Base-by-base conservation (phyloP, 139 green algal genomes). In the Raphidocelis subcapitata region DNA sequence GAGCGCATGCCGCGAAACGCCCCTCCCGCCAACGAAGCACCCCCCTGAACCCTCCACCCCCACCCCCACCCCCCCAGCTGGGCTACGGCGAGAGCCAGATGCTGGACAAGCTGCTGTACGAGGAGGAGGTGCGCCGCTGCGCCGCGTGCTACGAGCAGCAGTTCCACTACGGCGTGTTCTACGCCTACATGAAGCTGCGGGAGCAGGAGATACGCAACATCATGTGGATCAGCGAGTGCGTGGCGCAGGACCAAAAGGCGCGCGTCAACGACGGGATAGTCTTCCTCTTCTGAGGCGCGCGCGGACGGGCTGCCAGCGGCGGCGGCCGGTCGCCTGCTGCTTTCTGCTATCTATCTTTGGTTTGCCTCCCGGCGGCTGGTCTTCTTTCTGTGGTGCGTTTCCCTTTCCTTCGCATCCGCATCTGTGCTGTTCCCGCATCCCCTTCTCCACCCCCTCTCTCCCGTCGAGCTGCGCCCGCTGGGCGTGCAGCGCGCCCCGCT, bases 201-300 rank as follows among this genome's bases (percentile, higher is more conserved):
- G 92, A 97, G 86, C 93, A 96, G 74, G 92, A 98, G 79, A 95
- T 98, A 64, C 83, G 93, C 49, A 98, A 98, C 81, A 85, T 98
- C 67, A 96, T 97, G 92, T 98, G 94, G 94, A 87, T 97, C 65
- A 81, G 85, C 5, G 94, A 98, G 82, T 98, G 94, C 73, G 89
- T 98, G 16, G 91, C 93, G 56, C 93, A 98, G 79, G 88, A 96
- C 75, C 93, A 97, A 71, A 97, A 95, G 82, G 72, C 62, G 0
- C 82, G 94, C 3, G 93, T 97, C 75, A 84, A 82, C 32, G 94
- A 98, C 73, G 94, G 89, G 54, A 92, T 94, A 18, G 86, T 92
- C 28, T 87, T 85, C 77, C 37, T 78, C 47, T 78, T 77, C 29
- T 77, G 55, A 62, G 10, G 55, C n/a, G 10, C 10, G 5, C 14